Evolutionary conservation across 108 stramenopile species (phyloP), one percentile per base, ranked within the genome.

Genomic region (Stephanodiscus minutulus): DNA sequence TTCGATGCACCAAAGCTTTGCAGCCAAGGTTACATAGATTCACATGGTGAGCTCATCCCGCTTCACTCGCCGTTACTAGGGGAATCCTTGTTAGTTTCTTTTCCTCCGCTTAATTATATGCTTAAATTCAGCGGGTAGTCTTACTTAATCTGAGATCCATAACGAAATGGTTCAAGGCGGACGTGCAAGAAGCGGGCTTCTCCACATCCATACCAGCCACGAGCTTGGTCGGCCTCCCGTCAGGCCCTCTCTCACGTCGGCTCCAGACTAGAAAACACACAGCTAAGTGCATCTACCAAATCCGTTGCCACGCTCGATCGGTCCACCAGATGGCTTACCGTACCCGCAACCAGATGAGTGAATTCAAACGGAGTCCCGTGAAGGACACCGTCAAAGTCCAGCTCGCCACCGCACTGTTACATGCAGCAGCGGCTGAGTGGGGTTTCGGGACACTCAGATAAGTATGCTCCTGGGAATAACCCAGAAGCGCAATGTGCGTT

Each of bases 101-200:
- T 91, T 96, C 91, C 92, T 93, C 90, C 92, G 90, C 95, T 92
- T 92, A 96, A 85, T 96, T 90, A 94, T 96, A 96, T 96, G 95
- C 92, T 96, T 96, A 96, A 96, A 96, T 96, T 92, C 92, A 86
- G 95, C 89, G 91, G 91, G 95, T 96, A 75, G 64, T 89, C 90
- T 91, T 91, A 86, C 87, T 86, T 87, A 79, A 89, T 77, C 82
- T 86, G 84, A 86, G 86, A 86, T 87, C 81, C 75, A 84, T 72
- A 82, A n/a, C n/a, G n/a, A n/a, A 22, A 24, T 39, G 68, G n/a
- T n/a, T n/a, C n/a, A n/a, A n/a, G n/a, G n/a, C n/a, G n/a, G n/a
- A n/a, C n/a, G n/a, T n/a, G n/a, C n/a, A n/a, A n/a, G n/a, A n/a
- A n/a, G n/a, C n/a, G n/a, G n/a, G n/a, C n/a, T n/a, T n/a, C n/a